phyloP scores from a whole-genome alignment of 345 rosid species.

The Populus simonii region DNA sequence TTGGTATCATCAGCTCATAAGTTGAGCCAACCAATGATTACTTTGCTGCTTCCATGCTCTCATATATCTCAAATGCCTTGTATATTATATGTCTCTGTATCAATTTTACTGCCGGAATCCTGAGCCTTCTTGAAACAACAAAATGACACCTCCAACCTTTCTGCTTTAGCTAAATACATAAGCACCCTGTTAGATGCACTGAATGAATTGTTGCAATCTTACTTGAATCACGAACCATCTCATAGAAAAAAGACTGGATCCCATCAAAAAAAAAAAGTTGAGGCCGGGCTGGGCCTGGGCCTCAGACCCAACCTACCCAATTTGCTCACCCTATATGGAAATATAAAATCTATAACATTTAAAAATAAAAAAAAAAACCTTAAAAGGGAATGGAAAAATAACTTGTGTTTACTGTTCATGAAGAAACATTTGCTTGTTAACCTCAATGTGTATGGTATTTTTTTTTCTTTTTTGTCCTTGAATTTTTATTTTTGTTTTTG shows the following conservation, averaged over 20 bases:
- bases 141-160: slow-evolving; percentile 80
- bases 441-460: no score
- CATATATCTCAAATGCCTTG: slow-evolving; percentile 95
- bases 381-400: no score
- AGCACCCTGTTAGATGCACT: slow-evolving; percentile 72
- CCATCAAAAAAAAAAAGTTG: slow-evolving; percentile 25
- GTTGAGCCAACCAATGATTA: slow-evolving; percentile 70
- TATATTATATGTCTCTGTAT: slow-evolving; percentile 68
- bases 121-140: slow-evolving; percentile 88
- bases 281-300: no score
- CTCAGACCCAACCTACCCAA: no score
- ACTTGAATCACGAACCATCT: slow-evolving; percentile 63
- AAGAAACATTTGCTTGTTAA: no score
- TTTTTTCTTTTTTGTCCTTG: no score
- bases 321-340: no score
- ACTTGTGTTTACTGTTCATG: no score
- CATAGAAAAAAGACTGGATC: slow-evolving; percentile 72
- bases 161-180: slow-evolving; percentile 83
- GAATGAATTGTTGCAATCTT: slow-evolving; percentile 34
- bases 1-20: slow-evolving; percentile 86
- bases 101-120: slow-evolving; percentile 63
- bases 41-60: slow-evolving; percentile 78
- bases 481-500: no score
- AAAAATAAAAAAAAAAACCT: no score
- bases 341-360: no score